Conservation (phyloP, 108 stramenopile genomes). For the Cylindrotheca fusiformis region DNA sequence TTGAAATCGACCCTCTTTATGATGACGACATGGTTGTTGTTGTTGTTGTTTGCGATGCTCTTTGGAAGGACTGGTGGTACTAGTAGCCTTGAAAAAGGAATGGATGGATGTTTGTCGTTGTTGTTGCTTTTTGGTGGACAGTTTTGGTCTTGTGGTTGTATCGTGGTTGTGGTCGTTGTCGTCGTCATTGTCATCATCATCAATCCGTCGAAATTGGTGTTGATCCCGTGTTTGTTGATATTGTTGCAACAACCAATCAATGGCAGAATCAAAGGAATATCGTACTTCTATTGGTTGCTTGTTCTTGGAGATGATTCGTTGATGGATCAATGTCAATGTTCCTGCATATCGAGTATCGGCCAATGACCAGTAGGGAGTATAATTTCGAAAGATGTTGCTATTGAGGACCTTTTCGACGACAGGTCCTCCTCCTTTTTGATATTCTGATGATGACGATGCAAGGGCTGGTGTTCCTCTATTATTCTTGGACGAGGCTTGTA, state of each 20-base stretch:
- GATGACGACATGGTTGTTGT: constrained; percentile 13
- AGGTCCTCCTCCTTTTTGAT: background rate
- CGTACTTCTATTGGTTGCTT: background rate
- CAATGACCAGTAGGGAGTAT: constrained; percentile 28
- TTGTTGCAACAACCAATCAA: constrained; percentile 22
- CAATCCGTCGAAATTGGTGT: background rate
- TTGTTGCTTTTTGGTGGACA: constrained; percentile 5
- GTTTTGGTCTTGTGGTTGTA: background rate
- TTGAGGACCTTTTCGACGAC: constrained; percentile 7
- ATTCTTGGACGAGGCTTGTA: constrained; percentile 18
- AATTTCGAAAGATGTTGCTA: constrained; percentile 17
- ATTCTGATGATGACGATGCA: constrained; percentile 4
- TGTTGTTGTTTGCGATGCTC: background rate
- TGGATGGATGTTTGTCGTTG: constrained; percentile 23
- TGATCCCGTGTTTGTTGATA: constrained; percentile 15
- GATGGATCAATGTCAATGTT: constrained; percentile 32
- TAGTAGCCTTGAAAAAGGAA: constrained; percentile 23
- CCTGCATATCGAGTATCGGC: constrained; percentile 35
- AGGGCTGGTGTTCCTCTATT: constrained; percentile 13
- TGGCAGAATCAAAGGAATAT: constrained; percentile 24
- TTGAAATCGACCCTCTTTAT: constrained; percentile 49
- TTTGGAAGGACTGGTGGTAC: background rate
- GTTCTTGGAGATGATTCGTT: background rate
- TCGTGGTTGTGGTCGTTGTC: background rate
- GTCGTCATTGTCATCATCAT: background rate